A percentile compares a stretch with the other conserved stretches of the same genome.
Evolutionary conservation across 75 land plant genomes (phyloP).

Genomic region (Isoetes taiwanensis): DNA sequence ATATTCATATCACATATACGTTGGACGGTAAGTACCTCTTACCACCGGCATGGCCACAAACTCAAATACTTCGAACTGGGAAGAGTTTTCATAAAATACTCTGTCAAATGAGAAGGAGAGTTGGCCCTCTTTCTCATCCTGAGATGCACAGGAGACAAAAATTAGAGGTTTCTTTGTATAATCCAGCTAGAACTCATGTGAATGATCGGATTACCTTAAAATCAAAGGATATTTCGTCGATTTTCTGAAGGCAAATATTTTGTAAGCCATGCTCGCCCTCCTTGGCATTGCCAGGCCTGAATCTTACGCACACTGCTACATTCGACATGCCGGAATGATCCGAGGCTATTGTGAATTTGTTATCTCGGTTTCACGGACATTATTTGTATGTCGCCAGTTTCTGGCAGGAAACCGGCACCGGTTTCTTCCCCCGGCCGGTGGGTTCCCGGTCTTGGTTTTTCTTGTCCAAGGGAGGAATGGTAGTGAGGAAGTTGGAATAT

Average conservation of each 20-base stretch:
- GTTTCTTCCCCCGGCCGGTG: too few relatives aligned
- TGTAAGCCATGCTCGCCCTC: constrained; percentile 27
- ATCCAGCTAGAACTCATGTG: not conserved
- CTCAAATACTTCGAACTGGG: constrained; percentile 51
- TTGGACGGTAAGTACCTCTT: constrained; percentile 24
- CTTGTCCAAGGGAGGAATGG: too few relatives aligned
- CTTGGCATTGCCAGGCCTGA: constrained; percentile 43
- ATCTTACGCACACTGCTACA: constrained; percentile 51
- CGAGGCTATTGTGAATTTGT: too few relatives aligned
- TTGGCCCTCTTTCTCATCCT: constrained; percentile 76
- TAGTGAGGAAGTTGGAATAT: too few relatives aligned
- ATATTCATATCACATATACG: not conserved
- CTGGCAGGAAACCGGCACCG: too few relatives aligned
- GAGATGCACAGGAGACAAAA: not conserved
- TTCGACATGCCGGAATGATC: too few relatives aligned
- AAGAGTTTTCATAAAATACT: constrained; percentile 47
- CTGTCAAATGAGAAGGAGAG: constrained; percentile 48
- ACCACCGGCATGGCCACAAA: constrained; percentile 67
- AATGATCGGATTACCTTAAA: constrained; percentile 38
- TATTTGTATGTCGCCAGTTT: too few relatives aligned
- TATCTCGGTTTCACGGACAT: too few relatives aligned
- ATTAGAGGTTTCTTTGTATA: too few relatives aligned
- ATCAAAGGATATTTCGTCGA: constrained; percentile 35
- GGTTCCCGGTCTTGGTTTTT: too few relatives aligned
- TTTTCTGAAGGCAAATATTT: constrained; percentile 15